These are phyloP conservation scores for Capronia americana DNA, from an alignment of 2,329 filamentous ascomycete species.

Conservation along the genomic window DNA sequence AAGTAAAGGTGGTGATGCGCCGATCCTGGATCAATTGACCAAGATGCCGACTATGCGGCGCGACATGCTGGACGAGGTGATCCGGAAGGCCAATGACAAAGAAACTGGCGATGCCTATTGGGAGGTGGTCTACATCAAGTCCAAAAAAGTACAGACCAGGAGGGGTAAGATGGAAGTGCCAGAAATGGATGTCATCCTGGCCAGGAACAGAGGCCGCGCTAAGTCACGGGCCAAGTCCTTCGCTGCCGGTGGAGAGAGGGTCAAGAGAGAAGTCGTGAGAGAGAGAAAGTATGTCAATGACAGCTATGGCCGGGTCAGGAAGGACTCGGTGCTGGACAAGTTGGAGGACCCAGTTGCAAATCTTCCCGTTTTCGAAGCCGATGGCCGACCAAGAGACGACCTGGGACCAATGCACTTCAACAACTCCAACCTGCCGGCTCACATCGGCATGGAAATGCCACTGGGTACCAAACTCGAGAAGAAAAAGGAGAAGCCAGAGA, in stretches of 20 bases:
- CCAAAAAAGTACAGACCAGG: slow-evolving; percentile 25
- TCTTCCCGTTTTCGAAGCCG: slow-evolving; percentile 30
- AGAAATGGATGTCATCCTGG: slow-evolving; percentile 36
- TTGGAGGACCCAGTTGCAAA: slow-evolving; percentile 36
- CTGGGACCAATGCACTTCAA: slow-evolving; percentile 34
- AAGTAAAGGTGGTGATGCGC: slow-evolving; percentile 26
- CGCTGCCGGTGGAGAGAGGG: slow-evolving; percentile 15
- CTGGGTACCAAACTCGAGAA: slow-evolving; percentile 34
- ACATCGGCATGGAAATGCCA: slow-evolving; percentile 37
- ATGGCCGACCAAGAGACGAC: slow-evolving; percentile 35
- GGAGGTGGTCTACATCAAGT: slow-evolving; percentile 35
- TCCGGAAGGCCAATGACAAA: slow-evolving; percentile 26
- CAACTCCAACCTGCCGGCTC: slow-evolving; percentile 34
- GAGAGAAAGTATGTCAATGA: slow-evolving; percentile 27
- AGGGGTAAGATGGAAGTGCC: slow-evolving; percentile 27
- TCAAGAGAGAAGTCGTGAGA: slow-evolving; percentile 19
- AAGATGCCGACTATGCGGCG: slow-evolving; percentile 30
- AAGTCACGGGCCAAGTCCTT: slow-evolving; percentile 23
- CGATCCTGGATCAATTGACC: slow-evolving; percentile 30
- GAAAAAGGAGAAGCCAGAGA: slow-evolving; percentile 31
- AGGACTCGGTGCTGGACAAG: slow-evolving; percentile 33
- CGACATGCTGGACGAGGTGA: slow-evolving; percentile 27
- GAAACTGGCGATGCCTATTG: slow-evolving; percentile 30
- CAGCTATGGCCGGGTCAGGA: slow-evolving; percentile 25
- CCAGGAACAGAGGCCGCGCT: slow-evolving; percentile 18